phyloP scores from a whole-genome alignment of 2,329 filamentous ascomycete genomes.

The Sporothrix sp. region DNA sequence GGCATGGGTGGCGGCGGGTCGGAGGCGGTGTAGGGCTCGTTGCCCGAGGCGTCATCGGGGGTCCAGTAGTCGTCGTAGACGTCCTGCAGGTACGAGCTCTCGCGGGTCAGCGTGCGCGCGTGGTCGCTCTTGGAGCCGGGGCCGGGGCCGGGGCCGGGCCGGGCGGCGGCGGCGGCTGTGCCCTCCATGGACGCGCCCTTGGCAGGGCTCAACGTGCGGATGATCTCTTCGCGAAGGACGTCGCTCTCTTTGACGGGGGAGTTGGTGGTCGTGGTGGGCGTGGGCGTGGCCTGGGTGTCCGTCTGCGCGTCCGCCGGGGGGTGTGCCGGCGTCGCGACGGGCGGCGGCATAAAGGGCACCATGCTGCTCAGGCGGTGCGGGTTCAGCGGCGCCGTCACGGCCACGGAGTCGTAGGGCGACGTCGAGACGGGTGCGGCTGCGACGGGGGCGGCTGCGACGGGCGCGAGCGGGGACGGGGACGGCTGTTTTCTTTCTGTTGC shows the following conservation, averaged over 20 bases:
- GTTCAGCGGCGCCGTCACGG: conserved; percentile 34
- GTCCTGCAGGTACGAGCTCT: conserved; percentile 54
- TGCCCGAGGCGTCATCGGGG: conserved; percentile 31
- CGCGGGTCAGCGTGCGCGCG: conserved; percentile 25
- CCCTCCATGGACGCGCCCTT: conserved; percentile 16
- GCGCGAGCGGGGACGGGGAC: too few relatives aligned
- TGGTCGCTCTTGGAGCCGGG: not conserved
- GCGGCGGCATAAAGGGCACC: conserved; percentile 19
- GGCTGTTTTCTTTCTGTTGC: not conserved
- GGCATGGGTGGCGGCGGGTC: conserved; percentile 6
- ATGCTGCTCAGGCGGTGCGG: conserved; percentile 28
- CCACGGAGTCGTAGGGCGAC: too few relatives aligned
- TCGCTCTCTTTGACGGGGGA: conserved; percentile 60
- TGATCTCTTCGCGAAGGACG: conserved; percentile 62
- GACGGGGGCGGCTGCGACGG: too few relatives aligned
- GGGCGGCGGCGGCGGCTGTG: conserved; percentile 18
- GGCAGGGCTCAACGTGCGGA: conserved; percentile 53
- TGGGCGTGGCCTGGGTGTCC: conserved; percentile 35
- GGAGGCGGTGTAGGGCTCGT: not conserved
- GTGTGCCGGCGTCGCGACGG: conserved; percentile 16
- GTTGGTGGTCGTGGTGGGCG: conserved; percentile 20
- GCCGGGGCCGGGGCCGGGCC: too few relatives aligned
- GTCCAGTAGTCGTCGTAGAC: conserved; percentile 62
- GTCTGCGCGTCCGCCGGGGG: conserved; percentile 27
- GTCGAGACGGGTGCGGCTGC: too few relatives aligned